Evolutionary conservation across 768 basidiomycete species (phyloP).

Genomic region (Wakefieldia striispora): DNA sequence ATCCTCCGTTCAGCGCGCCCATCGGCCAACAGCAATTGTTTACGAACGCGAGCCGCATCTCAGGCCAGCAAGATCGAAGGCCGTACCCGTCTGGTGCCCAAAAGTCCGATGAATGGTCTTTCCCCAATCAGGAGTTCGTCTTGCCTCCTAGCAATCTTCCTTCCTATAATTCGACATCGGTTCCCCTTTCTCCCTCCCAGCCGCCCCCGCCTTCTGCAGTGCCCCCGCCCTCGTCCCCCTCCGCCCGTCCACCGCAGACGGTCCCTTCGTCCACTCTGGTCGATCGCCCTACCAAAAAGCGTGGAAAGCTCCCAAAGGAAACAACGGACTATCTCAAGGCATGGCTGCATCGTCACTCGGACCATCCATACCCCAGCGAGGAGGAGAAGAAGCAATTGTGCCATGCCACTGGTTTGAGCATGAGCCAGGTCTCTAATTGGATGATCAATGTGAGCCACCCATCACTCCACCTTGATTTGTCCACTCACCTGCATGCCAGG

Average conservation of each 20-base stretch:
- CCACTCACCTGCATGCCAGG: conserved; percentile 42
- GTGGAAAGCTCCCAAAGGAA: conserved; percentile 87
- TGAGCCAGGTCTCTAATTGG: conserved; percentile 91
- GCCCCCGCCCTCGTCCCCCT: conserved; percentile 43
- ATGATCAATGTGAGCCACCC: conserved; percentile 75
- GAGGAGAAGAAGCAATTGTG: conserved; percentile 90
- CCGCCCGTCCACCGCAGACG: conserved; percentile 51
- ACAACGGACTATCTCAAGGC: conserved; percentile 87
- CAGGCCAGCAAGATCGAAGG: conserved; percentile 67
- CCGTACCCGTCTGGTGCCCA: conserved; percentile 40
- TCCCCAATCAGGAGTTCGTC: conserved; percentile 59
- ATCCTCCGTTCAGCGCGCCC: conserved; percentile 61
- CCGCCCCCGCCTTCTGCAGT: conserved; percentile 26
- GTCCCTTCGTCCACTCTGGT: conserved; percentile 58
- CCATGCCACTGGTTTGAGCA: conserved; percentile 80
- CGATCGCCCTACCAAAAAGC: conserved; percentile 76
- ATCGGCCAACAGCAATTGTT: conserved; percentile 63
- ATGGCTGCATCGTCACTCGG: conserved; percentile 84
- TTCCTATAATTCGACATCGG: conserved; percentile 23
- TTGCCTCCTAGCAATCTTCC: conserved; percentile 31
- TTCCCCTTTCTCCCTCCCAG: conserved; percentile 46
- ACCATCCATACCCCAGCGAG: conserved; percentile 87
- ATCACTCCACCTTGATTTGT: conserved; percentile 9
- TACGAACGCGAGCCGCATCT: conserved; percentile 66
- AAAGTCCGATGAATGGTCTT: conserved; percentile 73